Evolutionary conservation across 1,284 basidiomycete genomes (phyloP).

Genomic region (Leccinum fallax): DNA sequence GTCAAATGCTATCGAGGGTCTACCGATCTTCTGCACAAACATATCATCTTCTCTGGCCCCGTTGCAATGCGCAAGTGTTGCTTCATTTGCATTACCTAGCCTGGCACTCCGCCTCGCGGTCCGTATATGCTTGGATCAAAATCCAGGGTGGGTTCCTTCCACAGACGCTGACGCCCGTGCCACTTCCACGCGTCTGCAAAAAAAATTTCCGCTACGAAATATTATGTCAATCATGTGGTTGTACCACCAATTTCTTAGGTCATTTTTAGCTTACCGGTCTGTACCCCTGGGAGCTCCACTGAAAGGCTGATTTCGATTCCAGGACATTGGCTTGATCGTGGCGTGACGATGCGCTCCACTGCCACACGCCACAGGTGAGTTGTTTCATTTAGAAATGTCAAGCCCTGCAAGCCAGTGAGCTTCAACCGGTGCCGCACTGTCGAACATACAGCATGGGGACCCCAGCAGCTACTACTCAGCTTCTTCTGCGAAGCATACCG

Average conservation of each 20-base stretch:
- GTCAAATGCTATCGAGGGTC: neutral
- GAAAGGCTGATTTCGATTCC: neutral
- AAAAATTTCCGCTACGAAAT: neutral
- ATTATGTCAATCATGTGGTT: neutral
- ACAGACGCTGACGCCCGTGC: neutral
- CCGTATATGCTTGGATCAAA: neutral
- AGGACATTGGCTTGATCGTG: neutral
- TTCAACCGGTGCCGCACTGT: neutral
- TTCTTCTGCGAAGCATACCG: neutral
- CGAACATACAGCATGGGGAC: neutral
- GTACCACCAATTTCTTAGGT: neutral
- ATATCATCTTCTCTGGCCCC: neutral
- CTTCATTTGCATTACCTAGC: neutral
- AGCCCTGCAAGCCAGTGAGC: neutral
- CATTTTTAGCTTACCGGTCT: neutral
- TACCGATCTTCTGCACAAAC: neutral
- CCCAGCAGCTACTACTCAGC: neutral
- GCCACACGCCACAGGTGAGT: neutral
- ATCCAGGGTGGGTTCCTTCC: neutral
- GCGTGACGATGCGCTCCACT: neutral
- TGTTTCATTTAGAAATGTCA: neutral
- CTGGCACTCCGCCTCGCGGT: neutral
- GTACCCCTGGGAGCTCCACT: neutral
- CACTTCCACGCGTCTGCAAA: neutral
- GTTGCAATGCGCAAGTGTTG: neutral